Base-by-base conservation (phyloP, 2,329 filamentous ascomycete genomes). In the Aspergillus carbonarius region DNA sequence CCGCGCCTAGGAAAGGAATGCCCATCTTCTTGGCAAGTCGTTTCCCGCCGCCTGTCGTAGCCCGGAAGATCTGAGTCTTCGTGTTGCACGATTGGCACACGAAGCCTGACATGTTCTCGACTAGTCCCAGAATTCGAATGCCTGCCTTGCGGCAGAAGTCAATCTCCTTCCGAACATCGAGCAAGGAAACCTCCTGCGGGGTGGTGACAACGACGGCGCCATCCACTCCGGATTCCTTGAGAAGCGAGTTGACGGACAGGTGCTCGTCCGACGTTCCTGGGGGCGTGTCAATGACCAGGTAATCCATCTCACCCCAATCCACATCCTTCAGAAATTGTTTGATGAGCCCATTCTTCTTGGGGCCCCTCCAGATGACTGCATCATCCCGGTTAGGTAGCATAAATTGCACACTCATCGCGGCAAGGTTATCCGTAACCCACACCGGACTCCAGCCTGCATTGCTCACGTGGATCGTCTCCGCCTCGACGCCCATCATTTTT, bases 291-390 rank as follows among this genome's bases (percentile, higher is more conserved):
- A 98, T 92, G 53, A 99, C 83, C 59, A 99, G 73, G 66, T 93
- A 96, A 71, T 99, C 95, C 75, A 98, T 81, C 60, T 96, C 90
- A 9, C 95, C 95, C 95, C 96, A 99, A 72, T 96, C 92, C 6
- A 99, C 95, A 70, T 99, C 96, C 80, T 96, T 97, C 53, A 99
- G 78, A 68, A 99, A 99, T 74, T 96, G 91, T 80, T 99, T 99
- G 72, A 99, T 98, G 58, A 99, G 79, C 0, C 95, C 95, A 70
- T 98, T 99, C 84, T 99, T 99, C 84, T 99, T 99, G 2, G 95
- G 90, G 0, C 95, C 95, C 52, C 95, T 85, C 95, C 95, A 99
- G 66, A 99, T 99, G 40, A 99, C 88, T 3, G 95, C 95, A 71
- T 96, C 93, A 74, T 99, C 93, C 48, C 91, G 84, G 69, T 91